phyloP scores from a whole-genome alignment of 2,329 filamentous ascomycete species.

The Akanthomyces uredinophilus region DNA sequence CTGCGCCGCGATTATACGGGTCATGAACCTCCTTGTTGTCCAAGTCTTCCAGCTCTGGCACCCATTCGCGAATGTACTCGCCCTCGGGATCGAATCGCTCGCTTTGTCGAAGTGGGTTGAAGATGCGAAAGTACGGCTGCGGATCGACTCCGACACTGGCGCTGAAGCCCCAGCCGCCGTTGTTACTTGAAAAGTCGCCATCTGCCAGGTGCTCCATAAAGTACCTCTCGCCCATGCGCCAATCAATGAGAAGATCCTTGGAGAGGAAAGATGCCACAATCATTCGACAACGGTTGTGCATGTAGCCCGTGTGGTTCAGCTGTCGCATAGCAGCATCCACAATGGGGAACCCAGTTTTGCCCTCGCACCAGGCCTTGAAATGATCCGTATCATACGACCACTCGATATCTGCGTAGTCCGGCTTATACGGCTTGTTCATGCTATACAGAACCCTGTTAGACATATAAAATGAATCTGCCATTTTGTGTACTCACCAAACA shows the following conservation, averaged over 20 bases:
- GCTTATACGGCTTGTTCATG: constrained; percentile 66
- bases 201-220: constrained; percentile 81
- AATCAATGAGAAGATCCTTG: constrained; percentile 78
- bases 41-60: constrained; percentile 65
- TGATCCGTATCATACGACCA: constrained; percentile 72
- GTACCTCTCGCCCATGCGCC: constrained; percentile 73
- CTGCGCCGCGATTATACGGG: constrained; percentile 65
- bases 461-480: neutral
- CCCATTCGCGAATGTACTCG: constrained; percentile 76
- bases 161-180: constrained; percentile 53
- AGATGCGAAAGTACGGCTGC: constrained; percentile 86
- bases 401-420: constrained; percentile 72
- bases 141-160: constrained; percentile 72
- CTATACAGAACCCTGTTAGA: constrained; percentile 19
- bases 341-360: constrained; percentile 73
- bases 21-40: constrained; percentile 71
- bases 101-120: constrained; percentile 79
- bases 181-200: constrained; percentile 76
- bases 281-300: constrained; percentile 86
- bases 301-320: constrained; percentile 61
- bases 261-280: constrained; percentile 73
- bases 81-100: constrained; percentile 80
- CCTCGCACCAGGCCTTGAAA: constrained; percentile 70
- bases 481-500: constrained; percentile 50
- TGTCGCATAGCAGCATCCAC: constrained; percentile 86